Evolutionary conservation across 1,284 basidiomycete genomes (phyloP).

Genomic region (Dichomitus squalens): DNA sequence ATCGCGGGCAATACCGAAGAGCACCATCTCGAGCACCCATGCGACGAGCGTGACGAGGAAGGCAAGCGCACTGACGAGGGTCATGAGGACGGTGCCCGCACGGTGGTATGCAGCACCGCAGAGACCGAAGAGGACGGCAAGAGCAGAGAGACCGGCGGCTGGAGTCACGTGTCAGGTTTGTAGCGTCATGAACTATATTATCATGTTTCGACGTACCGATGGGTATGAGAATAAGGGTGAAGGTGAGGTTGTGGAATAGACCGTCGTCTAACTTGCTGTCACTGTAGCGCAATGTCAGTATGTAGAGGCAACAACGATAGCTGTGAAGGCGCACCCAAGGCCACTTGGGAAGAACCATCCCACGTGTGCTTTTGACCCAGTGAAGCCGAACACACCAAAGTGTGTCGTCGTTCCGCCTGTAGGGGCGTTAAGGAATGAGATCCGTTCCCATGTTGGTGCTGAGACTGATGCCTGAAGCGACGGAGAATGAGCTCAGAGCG

Average conservation of each 20-base stretch:
- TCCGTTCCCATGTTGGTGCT: slow-evolving; percentile 68
- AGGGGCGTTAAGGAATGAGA: slow-evolving; percentile 61
- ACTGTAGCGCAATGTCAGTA: slow-evolving; percentile 24
- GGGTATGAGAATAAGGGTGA: slow-evolving; percentile 74
- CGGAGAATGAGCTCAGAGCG: not conserved
- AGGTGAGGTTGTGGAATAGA: slow-evolving; percentile 70
- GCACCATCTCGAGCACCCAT: slow-evolving; percentile 78
- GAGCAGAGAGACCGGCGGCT: slow-evolving; percentile 70
- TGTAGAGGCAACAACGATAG: not conserved
- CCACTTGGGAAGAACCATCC: slow-evolving; percentile 58
- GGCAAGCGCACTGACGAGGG: slow-evolving; percentile 64
- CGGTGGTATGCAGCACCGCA: slow-evolving; percentile 67
- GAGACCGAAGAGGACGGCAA: slow-evolving; percentile 75
- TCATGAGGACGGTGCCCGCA: slow-evolving; percentile 75
- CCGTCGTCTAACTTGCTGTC: slow-evolving; percentile 46
- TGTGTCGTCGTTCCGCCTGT: slow-evolving; percentile 38
- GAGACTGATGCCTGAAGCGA: slow-evolving; percentile 59
- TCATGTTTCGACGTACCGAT: slow-evolving; percentile 66
- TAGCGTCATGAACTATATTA: no score
- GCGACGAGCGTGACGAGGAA: slow-evolving; percentile 64
- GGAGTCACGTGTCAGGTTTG: no score
- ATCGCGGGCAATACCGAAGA: slow-evolving; percentile 72
- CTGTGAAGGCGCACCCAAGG: slow-evolving; percentile 38
- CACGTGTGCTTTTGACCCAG: slow-evolving; percentile 54
- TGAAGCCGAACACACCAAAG: slow-evolving; percentile 80